A percentile compares a stretch with the other conserved stretches of the same genome.
Conservation (phyloP, 2,329 filamentous ascomycete genomes). For the Aspergillus pseudoterreus region DNA sequence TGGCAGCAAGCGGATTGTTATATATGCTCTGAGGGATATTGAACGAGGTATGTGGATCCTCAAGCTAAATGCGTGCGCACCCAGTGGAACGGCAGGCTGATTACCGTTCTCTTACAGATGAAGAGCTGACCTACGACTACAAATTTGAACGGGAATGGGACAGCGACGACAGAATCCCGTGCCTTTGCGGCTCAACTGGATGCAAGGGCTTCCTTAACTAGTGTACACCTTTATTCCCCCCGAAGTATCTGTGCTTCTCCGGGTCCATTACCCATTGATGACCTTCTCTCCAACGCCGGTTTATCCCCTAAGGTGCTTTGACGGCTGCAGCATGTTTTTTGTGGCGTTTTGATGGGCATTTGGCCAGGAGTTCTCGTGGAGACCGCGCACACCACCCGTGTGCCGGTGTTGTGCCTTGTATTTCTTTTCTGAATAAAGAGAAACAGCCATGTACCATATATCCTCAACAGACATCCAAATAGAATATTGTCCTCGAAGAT, state of each 20-base stretch:
- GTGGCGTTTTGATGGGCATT: slow-evolving; percentile 12
- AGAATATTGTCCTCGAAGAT: background rate
- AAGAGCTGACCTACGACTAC: slow-evolving; percentile 99
- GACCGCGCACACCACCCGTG: too few species aligned
- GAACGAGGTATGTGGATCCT: slow-evolving; percentile 69
- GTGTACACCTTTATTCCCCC: slow-evolving; percentile 20
- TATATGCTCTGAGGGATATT: slow-evolving; percentile 95
- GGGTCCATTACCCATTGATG: background rate
- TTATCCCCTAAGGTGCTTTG: background rate
- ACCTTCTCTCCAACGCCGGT: background rate
- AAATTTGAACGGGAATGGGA: slow-evolving; percentile 98
- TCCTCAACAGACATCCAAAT: background rate
- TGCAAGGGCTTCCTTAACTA: slow-evolving; percentile 99
- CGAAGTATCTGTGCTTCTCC: background rate
- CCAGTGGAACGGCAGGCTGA: slow-evolving; percentile 7
- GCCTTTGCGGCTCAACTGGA: slow-evolving; percentile 89
- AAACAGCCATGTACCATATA: slow-evolving; percentile 25
- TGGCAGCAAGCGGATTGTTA: slow-evolving; percentile 96
- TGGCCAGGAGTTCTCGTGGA: background rate
- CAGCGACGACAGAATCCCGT: slow-evolving; percentile 91
- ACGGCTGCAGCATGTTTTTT: slow-evolving; percentile 3
- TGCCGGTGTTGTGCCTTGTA: slow-evolving; percentile 5
- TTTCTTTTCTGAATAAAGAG: slow-evolving; percentile 13
- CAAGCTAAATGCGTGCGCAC: background rate
- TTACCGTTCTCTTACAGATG: slow-evolving; percentile 57